These are phyloP conservation scores for Canavalia gladiata DNA, from an alignment of 306 rosid species.

Conservation along the genomic window DNA sequence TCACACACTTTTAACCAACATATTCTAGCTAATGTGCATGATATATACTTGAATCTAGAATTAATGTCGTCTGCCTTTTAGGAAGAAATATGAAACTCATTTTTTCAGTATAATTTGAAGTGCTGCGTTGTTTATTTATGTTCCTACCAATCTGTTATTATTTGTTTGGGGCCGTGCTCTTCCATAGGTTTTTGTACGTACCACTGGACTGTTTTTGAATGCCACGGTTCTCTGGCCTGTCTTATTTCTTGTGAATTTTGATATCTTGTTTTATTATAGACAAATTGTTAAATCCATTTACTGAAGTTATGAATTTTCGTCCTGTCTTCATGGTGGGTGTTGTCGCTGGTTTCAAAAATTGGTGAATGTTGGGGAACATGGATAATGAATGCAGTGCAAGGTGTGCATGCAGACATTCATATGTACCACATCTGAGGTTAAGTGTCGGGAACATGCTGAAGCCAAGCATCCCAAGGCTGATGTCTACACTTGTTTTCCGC, in stretches of 20 bases:
- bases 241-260: not conserved
- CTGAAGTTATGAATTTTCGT: conserved; percentile 22
- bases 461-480: conserved; percentile 90
- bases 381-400: conserved; percentile 71
- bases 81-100: too few species aligned
- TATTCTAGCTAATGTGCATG: too few species aligned
- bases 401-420: conserved; percentile 94
- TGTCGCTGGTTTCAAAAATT: conserved; percentile 25
- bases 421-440: conserved; percentile 89
- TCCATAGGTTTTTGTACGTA: too few species aligned
- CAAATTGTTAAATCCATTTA: too few species aligned
- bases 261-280: not conserved
- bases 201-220: not conserved
- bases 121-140: too few species aligned
- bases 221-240: not conserved
- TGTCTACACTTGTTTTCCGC: conserved; percentile 68
- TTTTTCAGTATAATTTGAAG: too few species aligned
- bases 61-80: too few species aligned
- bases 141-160: too few species aligned
- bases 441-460: conserved; percentile 88
- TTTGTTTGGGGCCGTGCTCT: too few species aligned
- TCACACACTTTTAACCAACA: too few species aligned
- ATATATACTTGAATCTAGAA: too few species aligned
- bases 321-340: not conserved
- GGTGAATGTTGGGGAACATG: too few species aligned